A percentile compares a stretch with the other conserved stretches of the same genome.
phyloP scores from a whole-genome alignment of 768 basidiomycete species.

The Candolleomyces aberdarensis region DNA sequence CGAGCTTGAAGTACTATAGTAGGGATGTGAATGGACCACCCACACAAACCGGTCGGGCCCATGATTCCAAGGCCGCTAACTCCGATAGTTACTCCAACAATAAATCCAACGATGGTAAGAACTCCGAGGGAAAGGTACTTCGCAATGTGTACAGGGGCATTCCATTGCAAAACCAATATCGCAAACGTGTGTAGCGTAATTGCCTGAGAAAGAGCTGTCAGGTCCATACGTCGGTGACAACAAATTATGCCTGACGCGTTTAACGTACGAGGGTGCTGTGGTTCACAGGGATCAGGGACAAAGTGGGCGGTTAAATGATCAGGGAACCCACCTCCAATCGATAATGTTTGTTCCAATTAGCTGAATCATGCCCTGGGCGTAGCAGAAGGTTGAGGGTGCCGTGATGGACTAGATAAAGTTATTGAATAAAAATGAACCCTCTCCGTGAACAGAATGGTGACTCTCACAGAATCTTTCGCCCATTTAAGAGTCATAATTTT shows the following conservation, averaged over 20 bases:
- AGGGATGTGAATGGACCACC: background rate
- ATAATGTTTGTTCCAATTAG: background rate
- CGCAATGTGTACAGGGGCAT: background rate
- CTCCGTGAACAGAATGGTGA: too few species aligned
- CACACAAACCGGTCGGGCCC: conserved; percentile 6
- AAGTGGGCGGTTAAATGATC: too few species aligned
- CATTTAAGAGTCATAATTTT: background rate
- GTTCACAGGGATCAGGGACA: background rate
- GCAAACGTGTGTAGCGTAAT: conserved; percentile 8
- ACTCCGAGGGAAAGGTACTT: conserved; percentile 1
- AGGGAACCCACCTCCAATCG: background rate
- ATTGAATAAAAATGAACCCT: too few species aligned
- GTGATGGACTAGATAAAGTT: background rate
- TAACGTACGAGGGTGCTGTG: conserved; percentile 1
- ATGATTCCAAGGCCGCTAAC: background rate
- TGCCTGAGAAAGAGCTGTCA: background rate
- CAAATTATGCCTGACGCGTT: too few species aligned
- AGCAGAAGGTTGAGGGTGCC: background rate
- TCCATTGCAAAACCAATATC: conserved; percentile 6
- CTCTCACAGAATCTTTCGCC: background rate
- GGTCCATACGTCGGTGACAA: background rate
- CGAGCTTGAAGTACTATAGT: too few species aligned
- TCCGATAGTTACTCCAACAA: background rate
- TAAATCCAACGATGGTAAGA: conserved; percentile 1
- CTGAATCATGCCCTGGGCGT: background rate